phyloP scores from a whole-genome alignment of 2,329 filamentous ascomycete genomes.

The Cladosporium sp. region DNA sequence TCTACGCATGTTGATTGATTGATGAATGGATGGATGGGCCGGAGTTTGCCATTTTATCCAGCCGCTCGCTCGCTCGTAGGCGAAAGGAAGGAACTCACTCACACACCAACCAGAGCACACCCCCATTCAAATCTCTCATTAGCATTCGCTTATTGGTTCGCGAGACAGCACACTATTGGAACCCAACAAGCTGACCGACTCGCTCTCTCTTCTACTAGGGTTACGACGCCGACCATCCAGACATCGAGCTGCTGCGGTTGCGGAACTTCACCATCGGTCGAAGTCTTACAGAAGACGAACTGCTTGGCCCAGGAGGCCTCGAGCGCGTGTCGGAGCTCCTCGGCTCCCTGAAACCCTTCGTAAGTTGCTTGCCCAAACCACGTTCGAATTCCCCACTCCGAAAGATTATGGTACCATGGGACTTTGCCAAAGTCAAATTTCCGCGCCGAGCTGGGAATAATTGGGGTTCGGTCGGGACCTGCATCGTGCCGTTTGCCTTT shows the following conservation, averaged over 20 bases:
- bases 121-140: not conserved
- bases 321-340: constrained; percentile 66
- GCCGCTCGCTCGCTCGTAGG: not conserved
- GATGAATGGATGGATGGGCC: too few relatives aligned
- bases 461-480: not conserved
- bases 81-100: not conserved
- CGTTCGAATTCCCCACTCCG: not conserved
- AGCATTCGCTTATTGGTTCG: not conserved
- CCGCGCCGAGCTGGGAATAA: not conserved
- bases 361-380: constrained; percentile 54
- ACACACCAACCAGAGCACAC: not conserved
- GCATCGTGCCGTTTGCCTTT: constrained; percentile 3
- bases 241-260: constrained; percentile 79
- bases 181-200: not conserved
- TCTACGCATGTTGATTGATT: constrained; percentile 1
- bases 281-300: constrained; percentile 64
- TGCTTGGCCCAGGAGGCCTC: constrained; percentile 63
- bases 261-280: constrained; percentile 74
- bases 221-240: constrained; percentile 70
- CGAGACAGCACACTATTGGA: not conserved
- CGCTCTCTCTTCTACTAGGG: constrained; percentile 53
- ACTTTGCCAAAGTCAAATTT: constrained; percentile 14
- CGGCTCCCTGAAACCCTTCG: constrained; percentile 72
- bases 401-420: not conserved
- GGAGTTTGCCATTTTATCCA: constrained; percentile 11